These are phyloP conservation scores for Corniculantispora saksenae DNA, from an alignment of 2,329 filamentous ascomycete genomes.

Conservation along the genomic window DNA sequence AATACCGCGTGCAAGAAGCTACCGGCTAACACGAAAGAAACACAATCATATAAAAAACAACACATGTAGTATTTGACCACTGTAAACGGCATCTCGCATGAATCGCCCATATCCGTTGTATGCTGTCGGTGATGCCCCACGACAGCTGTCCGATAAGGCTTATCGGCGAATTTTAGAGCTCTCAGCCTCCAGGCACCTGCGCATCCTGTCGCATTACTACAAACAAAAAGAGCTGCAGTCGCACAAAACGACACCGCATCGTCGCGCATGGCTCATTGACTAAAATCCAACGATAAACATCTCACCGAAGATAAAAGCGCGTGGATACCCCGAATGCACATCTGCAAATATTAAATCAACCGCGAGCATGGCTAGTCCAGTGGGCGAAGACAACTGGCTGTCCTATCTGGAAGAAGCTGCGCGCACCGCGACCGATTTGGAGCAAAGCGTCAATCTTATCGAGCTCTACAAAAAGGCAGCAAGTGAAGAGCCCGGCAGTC, in stretches of 20 bases:
- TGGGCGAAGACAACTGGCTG: constrained; percentile 77
- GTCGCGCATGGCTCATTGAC: background rate
- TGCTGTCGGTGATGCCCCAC: background rate
- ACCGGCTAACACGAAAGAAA: too few species aligned
- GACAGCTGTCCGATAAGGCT: background rate
- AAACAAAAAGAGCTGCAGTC: background rate
- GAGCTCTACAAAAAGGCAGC: constrained; percentile 73
- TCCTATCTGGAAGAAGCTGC: constrained; percentile 75
- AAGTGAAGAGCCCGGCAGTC: constrained; percentile 70
- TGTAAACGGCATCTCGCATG: too few species aligned
- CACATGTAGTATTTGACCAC: too few species aligned
- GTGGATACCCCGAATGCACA: background rate
- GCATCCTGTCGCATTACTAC: background rate
- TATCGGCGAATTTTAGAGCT: background rate
- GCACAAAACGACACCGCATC: background rate
- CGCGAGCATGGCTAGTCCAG: constrained; percentile 52
- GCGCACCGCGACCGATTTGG: constrained; percentile 59
- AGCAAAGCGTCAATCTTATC: constrained; percentile 68
- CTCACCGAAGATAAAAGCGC: background rate
- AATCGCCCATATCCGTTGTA: background rate
- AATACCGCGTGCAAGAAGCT: too few species aligned
- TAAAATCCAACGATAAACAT: background rate
- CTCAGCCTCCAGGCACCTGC: background rate
- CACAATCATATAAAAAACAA: too few species aligned
- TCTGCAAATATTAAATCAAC: constrained; percentile 17